phyloP scores from a whole-genome alignment of 768 basidiomycete genomes.

The Tricholoma hemisulphureum region DNA sequence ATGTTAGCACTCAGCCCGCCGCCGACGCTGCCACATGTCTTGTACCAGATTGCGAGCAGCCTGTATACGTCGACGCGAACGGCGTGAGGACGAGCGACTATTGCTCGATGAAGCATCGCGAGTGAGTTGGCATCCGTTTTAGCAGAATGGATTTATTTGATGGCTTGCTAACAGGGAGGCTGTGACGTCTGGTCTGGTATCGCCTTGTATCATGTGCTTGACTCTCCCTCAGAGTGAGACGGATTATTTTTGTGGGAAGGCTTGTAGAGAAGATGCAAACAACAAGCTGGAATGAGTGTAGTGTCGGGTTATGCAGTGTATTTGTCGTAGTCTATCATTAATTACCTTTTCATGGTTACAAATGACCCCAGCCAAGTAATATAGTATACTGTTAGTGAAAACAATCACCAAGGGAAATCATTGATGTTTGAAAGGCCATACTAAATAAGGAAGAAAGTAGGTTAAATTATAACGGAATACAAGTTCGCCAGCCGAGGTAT shows the following conservation, averaged over 20 bases:
- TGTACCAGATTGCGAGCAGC: constrained; percentile 57
- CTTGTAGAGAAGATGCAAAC: constrained; percentile 60
- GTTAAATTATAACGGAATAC: not conserved
- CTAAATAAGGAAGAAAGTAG: not conserved
- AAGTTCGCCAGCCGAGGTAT: not conserved
- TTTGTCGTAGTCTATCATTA: not conserved
- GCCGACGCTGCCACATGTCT: constrained; percentile 43
- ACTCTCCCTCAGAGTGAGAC: constrained; percentile 54
- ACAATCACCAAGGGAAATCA: not conserved
- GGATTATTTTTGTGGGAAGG: constrained; percentile 63
- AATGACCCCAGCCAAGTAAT: too few species aligned
- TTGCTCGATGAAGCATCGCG: constrained; percentile 60
- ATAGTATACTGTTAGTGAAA: too few species aligned
- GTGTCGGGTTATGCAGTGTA: too few species aligned
- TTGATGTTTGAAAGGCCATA: not conserved
- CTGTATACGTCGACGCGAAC: constrained; percentile 52
- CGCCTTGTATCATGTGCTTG: constrained; percentile 65
- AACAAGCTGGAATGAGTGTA: constrained; percentile 33
- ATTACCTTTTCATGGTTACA: too few species aligned
- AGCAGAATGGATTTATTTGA: constrained; percentile 2
- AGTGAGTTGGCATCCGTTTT: constrained; percentile 42
- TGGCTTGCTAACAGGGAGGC: constrained; percentile 46
- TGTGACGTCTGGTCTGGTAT: constrained; percentile 47
- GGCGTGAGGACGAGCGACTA: constrained; percentile 53
- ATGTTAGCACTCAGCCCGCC: constrained; percentile 35